A percentile compares a stretch with the other conserved stretches of the same genome.
These are phyloP conservation scores for Alisma plantagoaquatica DNA, from an alignment of 106 monocot genomes.

Conservation along the genomic window DNA sequence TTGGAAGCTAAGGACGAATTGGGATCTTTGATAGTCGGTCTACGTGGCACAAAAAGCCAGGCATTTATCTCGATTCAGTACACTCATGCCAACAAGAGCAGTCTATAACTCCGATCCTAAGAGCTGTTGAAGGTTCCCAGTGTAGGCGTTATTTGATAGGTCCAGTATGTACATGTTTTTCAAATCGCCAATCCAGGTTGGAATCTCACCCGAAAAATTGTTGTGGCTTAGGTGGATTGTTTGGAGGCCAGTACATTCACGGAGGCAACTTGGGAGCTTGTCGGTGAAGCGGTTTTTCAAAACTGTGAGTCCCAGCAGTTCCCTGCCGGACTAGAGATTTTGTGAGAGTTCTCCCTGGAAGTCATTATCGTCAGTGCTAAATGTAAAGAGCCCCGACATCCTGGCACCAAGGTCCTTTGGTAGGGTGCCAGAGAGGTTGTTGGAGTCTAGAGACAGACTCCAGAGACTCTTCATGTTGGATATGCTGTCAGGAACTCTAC, in stretches of 20 bases:
- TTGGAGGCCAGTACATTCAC: constrained; percentile 6
- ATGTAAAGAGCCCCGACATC: neutral
- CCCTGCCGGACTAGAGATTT: neutral
- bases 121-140: no score
- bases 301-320: neutral
- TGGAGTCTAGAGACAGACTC: constrained; percentile 8
- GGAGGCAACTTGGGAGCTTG: constrained; percentile 23
- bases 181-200: constrained; percentile 15
- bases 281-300: constrained; percentile 29
- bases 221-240: constrained; percentile 34
- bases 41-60: no score
- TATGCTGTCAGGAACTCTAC: constrained; percentile 48
- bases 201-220: constrained; percentile 22
- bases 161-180: neutral
- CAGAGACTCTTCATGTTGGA: constrained; percentile 48
- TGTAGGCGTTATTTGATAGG: no score
- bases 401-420: neutral
- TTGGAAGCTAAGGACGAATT: no score
- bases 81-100: no score
- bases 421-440: neutral
- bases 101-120: no score
- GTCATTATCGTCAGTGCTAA: constrained; percentile 1
- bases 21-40: no score
- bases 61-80: no score
- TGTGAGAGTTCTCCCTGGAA: neutral